phyloP scores from a whole-genome alignment of 1,139 yeast genomes.

The Diutina rugosa region DNA sequence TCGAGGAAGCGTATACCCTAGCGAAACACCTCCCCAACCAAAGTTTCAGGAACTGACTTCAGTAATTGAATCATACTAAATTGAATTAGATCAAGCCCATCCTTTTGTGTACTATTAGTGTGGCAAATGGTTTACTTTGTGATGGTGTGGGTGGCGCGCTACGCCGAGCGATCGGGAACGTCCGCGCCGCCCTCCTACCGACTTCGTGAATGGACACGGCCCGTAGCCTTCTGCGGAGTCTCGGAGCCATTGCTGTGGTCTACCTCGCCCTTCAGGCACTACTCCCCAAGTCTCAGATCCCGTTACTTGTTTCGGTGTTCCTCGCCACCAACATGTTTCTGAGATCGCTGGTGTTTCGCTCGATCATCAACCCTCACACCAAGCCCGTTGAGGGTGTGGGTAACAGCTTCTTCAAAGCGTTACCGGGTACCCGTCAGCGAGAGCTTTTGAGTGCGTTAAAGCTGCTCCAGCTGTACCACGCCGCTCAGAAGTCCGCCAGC shows the following conservation, averaged over 20 bases:
- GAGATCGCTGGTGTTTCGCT: conserved; percentile 8
- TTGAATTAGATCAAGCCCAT: no score
- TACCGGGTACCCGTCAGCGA: conserved; percentile 4
- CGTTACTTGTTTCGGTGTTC: conserved; percentile 17
- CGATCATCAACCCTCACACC: background rate
- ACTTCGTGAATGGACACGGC: background rate
- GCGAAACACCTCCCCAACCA: no score
- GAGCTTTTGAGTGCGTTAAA: conserved; percentile 38
- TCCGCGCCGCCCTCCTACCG: background rate
- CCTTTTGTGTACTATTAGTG: no score
- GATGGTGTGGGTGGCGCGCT: background rate
- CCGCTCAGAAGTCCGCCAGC: conserved; percentile 26
- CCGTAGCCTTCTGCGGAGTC: background rate
- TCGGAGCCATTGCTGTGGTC: conserved; percentile 4
- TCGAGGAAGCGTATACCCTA: no score
- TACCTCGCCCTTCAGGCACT: conserved; percentile 8
- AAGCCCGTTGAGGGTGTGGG: background rate
- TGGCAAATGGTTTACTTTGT: background rate
- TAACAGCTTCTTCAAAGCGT: conserved; percentile 3
- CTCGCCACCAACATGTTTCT: conserved; percentile 19
- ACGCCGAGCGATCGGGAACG: background rate
- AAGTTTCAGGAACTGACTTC: no score
- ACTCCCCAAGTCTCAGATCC: conserved; percentile 12
- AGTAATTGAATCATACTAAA: no score
- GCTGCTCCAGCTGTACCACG: conserved; percentile 34